phyloP scores from a whole-genome alignment of 176 grass and related monocot genomes.

The Themeda triandra region DNA sequence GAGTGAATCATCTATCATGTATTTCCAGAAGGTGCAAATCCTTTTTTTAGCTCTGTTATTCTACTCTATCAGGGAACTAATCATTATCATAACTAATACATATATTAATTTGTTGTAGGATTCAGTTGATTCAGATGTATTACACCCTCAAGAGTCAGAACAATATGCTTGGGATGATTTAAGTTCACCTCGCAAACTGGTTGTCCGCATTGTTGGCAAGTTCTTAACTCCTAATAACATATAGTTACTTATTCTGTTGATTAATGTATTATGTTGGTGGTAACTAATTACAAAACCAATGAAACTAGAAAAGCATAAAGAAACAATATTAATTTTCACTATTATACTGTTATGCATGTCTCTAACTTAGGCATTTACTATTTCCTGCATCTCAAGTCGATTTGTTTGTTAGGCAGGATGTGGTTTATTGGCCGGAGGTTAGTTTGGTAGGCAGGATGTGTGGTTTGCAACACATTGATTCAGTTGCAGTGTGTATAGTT shows the following conservation, averaged over 20 bases:
- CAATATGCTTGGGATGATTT: conserved; percentile 85
- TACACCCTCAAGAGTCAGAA: conserved; percentile 51
- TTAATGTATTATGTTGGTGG: conserved; percentile 11
- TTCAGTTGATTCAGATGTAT: conserved; percentile 62
- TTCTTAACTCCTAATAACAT: conserved; percentile 30
- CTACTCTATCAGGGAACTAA: neutral
- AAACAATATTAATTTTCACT: neutral
- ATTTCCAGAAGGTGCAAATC: conserved; percentile 71
- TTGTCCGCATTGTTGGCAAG: conserved; percentile 71
- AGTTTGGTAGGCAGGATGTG: neutral
- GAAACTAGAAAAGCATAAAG: neutral
- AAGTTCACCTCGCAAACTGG: conserved; percentile 70
- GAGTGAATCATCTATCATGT: conserved; percentile 63
- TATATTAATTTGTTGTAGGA: conserved; percentile 53
- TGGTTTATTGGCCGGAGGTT: neutral
- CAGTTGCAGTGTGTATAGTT: conserved; percentile 13
- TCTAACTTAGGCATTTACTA: neutral
- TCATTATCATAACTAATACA: conserved; percentile 4
- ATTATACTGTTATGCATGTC: neutral
- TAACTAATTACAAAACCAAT: conserved; percentile 17
- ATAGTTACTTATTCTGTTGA: conserved; percentile 8
- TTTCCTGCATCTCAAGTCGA: neutral
- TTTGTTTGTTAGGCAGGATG: neutral
- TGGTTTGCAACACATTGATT: neutral
- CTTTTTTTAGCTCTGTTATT: conserved; percentile 30